These are phyloP conservation scores for Olyra latifolia DNA, from an alignment of 176 grass and related monocot species.

Conservation along the genomic window DNA sequence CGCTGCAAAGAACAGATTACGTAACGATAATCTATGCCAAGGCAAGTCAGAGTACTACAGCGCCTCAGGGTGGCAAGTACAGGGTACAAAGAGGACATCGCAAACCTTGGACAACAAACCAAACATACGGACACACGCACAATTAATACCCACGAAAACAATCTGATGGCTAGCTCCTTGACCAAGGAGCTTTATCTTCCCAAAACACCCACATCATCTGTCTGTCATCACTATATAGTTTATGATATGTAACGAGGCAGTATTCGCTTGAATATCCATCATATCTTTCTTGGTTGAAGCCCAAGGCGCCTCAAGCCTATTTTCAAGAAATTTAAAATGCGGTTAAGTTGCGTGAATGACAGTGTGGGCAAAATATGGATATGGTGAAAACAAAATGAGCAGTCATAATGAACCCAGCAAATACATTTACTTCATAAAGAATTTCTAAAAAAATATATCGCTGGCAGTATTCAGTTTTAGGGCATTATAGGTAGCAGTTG, in stretches of 20 bases:
- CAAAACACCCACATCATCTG: conserved; percentile 32
- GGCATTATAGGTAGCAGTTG: neutral
- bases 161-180: conserved; percentile 39
- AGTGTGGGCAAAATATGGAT: neutral
- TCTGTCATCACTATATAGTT: conserved; percentile 43
- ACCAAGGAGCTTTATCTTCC: conserved; percentile 38
- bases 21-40: conserved; percentile 25
- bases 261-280: conserved; percentile 10
- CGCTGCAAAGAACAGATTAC: neutral
- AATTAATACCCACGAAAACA: conserved; percentile 44
- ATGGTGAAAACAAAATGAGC: neutral
- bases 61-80: conserved; percentile 17
- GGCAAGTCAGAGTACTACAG: conserved; percentile 38
- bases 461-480: neutral
- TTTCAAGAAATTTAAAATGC: neutral
- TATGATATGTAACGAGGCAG: conserved; percentile 26
- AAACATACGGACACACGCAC: conserved; percentile 22
- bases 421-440: neutral
- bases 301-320: conserved; percentile 46
- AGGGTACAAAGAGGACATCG: conserved; percentile 1
- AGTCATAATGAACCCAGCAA: neutral
- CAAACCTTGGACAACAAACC: conserved; percentile 20
- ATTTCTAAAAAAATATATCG: neutral
- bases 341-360: conserved; percentile 14
- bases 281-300: conserved; percentile 26